phyloP scores from a whole-genome alignment of 192 early-diverging fungal genomes.

The Coemansia sp. region DNA sequence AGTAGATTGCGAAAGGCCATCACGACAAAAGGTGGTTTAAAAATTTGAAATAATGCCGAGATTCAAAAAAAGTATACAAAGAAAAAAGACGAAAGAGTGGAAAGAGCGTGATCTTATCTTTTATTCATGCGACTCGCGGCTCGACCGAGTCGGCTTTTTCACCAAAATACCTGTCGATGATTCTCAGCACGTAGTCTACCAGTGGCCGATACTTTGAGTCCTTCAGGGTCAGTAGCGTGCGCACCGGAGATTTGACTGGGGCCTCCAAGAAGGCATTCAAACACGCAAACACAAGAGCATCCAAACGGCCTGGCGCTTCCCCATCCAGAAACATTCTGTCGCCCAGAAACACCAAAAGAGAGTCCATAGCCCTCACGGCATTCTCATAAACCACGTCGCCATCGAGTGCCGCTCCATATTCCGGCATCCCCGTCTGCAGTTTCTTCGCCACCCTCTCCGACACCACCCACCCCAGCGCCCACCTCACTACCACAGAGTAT shows the following conservation, averaged over 20 bases:
- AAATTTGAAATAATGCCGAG: background rate
- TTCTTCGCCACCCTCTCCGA: background rate
- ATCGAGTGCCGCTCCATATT: conserved; percentile 36
- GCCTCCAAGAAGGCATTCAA: conserved; percentile 28
- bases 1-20: conserved; percentile 46
- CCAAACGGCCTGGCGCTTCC: conserved; percentile 17
- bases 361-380: conserved; percentile 28
- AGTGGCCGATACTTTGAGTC: conserved; percentile 26
- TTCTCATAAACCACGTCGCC: conserved; percentile 35
- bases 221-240: conserved; percentile 12
- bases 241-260: conserved; percentile 32
- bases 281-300: conserved; percentile 40
- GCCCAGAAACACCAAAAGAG: conserved; percentile 24
- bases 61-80: background rate
- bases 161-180: conserved; percentile 19
- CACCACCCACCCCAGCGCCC: conserved; percentile 19
- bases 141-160: conserved; percentile 1
- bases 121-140: conserved; percentile 5
- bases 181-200: conserved; percentile 23
- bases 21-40: background rate
- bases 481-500: conserved; percentile 18
- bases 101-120: background rate
- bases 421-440: conserved; percentile 15
- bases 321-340: conserved; percentile 17
- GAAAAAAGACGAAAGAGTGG: background rate